Base-by-base conservation (phyloP, 805 yeast genomes). In the Teunomyces funiuensis region DNA sequence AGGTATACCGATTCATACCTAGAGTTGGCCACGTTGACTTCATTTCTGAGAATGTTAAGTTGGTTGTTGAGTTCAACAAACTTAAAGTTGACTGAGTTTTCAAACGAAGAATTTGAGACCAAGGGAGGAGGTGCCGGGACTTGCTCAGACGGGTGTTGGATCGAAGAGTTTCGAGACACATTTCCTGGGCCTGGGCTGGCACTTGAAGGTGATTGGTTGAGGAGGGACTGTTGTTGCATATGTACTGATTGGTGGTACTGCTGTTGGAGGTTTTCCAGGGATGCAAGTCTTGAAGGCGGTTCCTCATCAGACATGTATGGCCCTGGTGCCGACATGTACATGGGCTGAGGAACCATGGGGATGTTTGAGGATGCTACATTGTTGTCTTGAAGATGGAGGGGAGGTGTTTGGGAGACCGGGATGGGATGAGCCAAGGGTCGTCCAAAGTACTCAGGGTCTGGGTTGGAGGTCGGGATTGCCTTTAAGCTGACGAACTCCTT, bases 1-100 rank as follows among this genome's bases (percentile, higher is more conserved):
- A 73, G 76, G 23, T 63, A 55, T 5, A 80, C 66, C 8, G 66
- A 50, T 20, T 79, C 84, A 51, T 75, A 74, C 39, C 73, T 65
- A 11, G 69, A 51, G 33, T 68, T 71, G 33, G 79, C 53, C 28
- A 62, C 57, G 9, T 66, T 63, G 51, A 74, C 68, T 33, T 73
- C 77, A 42, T 64, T 66, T 46, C 67, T 64, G 43, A 77, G 50
- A 2, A 59, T 55, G 34, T 63, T 65, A 33, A 66, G 52, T 37
- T 58, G 55, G 44, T 64, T 66, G 26, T 65, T 61, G 33, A 76
- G 51, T 34, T 77, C 81, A 15, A 58, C 49, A 39, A 60, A 48
- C 42, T 52, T 51, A 42, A 57, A 45, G 43, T 54, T 53, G 28
- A 59, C 31, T 11, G 58, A 46, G 46, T 49, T 41, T 20, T 52